A percentile compares a stretch with the other conserved stretches of the same genome.
Evolutionary conservation across 2,329 filamentous ascomycete genomes (phyloP).

Genomic region (Chaetothyriales sp.): DNA sequence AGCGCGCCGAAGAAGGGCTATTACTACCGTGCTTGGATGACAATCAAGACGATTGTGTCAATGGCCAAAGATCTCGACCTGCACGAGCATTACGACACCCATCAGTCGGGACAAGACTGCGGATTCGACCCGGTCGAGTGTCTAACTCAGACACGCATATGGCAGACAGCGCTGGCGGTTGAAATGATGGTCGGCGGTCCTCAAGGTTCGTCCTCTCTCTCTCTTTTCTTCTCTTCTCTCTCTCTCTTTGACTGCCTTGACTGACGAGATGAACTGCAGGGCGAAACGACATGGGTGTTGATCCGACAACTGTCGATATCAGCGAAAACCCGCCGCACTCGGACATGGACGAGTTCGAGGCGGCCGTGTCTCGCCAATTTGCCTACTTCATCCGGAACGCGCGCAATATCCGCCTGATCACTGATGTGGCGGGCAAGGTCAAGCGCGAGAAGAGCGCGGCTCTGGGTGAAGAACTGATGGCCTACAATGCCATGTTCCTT

Average conservation of each 20-base stretch:
- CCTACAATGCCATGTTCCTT: constrained; percentile 61
- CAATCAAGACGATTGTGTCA: constrained; percentile 74
- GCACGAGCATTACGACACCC: constrained; percentile 70
- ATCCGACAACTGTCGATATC: constrained; percentile 62
- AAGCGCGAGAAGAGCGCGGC: constrained; percentile 75
- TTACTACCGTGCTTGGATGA: constrained; percentile 96
- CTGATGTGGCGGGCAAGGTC: constrained; percentile 55
- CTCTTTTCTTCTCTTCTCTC: constrained; percentile 2
- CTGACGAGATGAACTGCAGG: constrained; percentile 33
- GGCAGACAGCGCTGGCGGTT: constrained; percentile 73
- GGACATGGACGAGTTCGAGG: constrained; percentile 59
- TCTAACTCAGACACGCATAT: constrained; percentile 68
- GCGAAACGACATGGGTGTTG: constrained; percentile 62
- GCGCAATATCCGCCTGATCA: constrained; percentile 63
- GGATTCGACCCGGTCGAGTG: constrained; percentile 58
- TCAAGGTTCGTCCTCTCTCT: constrained; percentile 48
- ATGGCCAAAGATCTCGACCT: constrained; percentile 88
- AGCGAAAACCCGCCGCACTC: constrained; percentile 47
- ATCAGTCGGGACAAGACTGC: constrained; percentile 57
- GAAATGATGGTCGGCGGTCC: constrained; percentile 89
- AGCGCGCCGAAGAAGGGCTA: constrained; percentile 86
- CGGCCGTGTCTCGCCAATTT: constrained; percentile 67
- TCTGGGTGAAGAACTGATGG: constrained; percentile 65
- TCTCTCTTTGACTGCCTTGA: constrained; percentile 8
- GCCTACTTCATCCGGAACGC: constrained; percentile 65